Evolutionary conservation across 805 yeast genomes (phyloP).

Genomic region (Vanderwaltozyma yarrowii): DNA sequence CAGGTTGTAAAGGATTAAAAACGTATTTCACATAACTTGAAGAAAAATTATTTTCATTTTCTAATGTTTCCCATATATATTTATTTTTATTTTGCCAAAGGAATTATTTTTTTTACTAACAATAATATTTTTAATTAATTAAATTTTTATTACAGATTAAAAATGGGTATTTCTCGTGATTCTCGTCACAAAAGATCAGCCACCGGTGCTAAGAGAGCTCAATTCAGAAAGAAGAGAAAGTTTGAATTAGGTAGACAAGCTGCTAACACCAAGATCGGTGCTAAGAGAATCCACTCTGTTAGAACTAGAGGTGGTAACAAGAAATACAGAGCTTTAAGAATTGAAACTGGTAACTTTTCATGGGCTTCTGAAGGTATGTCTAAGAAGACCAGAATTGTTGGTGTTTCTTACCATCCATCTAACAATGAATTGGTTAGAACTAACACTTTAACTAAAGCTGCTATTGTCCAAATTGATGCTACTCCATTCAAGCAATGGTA

Average conservation of each 20-base stretch:
- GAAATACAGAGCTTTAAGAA: slow-evolving; percentile 99
- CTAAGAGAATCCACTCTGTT: slow-evolving; percentile 97
- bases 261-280: slow-evolving; percentile 98
- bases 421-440: slow-evolving; percentile 99
- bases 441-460: slow-evolving; percentile 97
- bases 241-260: slow-evolving; percentile 99
- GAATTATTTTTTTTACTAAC: slow-evolving; percentile 1
- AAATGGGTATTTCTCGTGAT: slow-evolving; percentile 99
- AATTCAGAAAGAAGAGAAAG: slow-evolving; percentile 99
- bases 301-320: slow-evolving; percentile 99
- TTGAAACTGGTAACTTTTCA: slow-evolving; percentile 98
- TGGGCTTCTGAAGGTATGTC: slow-evolving; percentile 99
- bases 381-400: slow-evolving; percentile 97
- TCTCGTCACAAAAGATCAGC: slow-evolving; percentile 99
- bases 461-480: slow-evolving; percentile 98
- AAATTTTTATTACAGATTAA: slow-evolving; percentile 22
- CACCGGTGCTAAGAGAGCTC: slow-evolving; percentile 99
- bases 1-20: too few species aligned
- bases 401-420: slow-evolving; percentile 98
- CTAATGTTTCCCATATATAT: too few species aligned
- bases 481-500: slow-evolving; percentile 99
- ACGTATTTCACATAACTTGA: too few species aligned
- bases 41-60: too few species aligned
- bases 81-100: neutral
- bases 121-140: neutral